Percentiles rank a stretch among this genome's conserved stretches.
Evolutionary conservation across 768 basidiomycete genomes (phyloP).

Genomic region (Leucosporidium scottii): DNA sequence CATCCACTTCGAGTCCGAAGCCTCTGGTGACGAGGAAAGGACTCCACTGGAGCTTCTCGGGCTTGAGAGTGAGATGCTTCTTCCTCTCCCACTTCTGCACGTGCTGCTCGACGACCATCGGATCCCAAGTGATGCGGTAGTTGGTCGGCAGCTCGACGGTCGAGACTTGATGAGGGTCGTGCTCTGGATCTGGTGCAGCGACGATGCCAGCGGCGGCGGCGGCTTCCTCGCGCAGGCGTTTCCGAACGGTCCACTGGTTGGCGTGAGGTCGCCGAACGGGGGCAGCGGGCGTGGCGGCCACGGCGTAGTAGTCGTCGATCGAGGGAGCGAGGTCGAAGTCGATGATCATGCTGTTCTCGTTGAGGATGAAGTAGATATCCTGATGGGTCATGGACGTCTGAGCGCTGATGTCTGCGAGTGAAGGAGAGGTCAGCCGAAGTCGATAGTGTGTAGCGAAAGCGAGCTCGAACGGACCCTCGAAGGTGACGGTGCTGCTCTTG

Average conservation of each 20-base stretch:
- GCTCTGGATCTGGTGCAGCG: slow-evolving; percentile 1
- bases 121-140: slow-evolving; percentile 74
- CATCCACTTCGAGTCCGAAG: slow-evolving; percentile 13
- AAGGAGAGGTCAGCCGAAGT: not conserved
- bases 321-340: slow-evolving; percentile 15
- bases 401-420: slow-evolving; percentile 60
- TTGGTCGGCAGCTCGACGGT: slow-evolving; percentile 12
- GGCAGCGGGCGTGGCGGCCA: not conserved
- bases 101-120: slow-evolving; percentile 57
- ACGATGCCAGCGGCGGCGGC: slow-evolving; percentile 51
- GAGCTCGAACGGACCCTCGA: slow-evolving; percentile 60
- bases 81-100: slow-evolving; percentile 63
- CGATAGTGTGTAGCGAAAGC: slow-evolving; percentile 36
- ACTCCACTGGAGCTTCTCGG: slow-evolving; percentile 88
- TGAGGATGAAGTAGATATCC: slow-evolving; percentile 70
- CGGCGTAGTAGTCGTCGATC: not conserved
- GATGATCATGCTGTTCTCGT: slow-evolving; percentile 65
- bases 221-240: not conserved
- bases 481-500: slow-evolving; percentile 48
- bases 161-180: slow-evolving; percentile 1
- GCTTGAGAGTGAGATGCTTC: slow-evolving; percentile 61
- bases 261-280: not conserved
- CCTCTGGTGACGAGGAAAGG: slow-evolving; percentile 62
- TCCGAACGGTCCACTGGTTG: slow-evolving; percentile 22
- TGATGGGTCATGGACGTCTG: slow-evolving; percentile 86